These are phyloP conservation scores for Paraleonurus japonicus DNA, from an alignment of 257 asterid species.

Conservation along the genomic window DNA sequence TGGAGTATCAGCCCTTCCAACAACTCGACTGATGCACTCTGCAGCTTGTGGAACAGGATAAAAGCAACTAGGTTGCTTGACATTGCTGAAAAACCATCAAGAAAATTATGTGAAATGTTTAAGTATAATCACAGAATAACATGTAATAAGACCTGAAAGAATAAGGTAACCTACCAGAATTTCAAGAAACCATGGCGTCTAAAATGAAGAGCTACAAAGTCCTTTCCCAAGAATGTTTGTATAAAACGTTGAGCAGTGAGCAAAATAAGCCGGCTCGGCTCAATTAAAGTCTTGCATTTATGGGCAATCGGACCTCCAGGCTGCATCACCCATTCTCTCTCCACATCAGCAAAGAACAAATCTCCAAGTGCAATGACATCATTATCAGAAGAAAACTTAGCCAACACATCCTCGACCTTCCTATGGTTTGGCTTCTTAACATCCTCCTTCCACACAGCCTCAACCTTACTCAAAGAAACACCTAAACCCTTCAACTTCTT, in stretches of 20 bases:
- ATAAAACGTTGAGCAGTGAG: slow-evolving; percentile 94
- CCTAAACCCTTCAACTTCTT: slow-evolving; percentile 85
- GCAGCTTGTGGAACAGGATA: slow-evolving; percentile 97
- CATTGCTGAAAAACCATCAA: slow-evolving; percentile 62
- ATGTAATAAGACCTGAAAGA: slow-evolving; percentile 10
- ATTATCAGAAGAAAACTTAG: slow-evolving; percentile 59
- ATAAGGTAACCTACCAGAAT: slow-evolving; percentile 62
- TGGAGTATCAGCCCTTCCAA: slow-evolving; percentile 66
- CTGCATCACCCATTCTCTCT: slow-evolving; percentile 88
- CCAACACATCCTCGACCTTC: slow-evolving; percentile 60
- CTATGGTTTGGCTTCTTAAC: slow-evolving; percentile 71
- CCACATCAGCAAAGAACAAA: slow-evolving; percentile 92
- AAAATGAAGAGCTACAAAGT: slow-evolving; percentile 87
- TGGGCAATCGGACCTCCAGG: slow-evolving; percentile 94
- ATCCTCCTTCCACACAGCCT: slow-evolving; percentile 86
- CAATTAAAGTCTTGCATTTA: slow-evolving; percentile 76
- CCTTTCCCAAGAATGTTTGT: slow-evolving; percentile 90
- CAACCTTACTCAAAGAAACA: slow-evolving; percentile 64
- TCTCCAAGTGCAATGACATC: slow-evolving; percentile 94
- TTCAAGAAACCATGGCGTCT: slow-evolving; percentile 98
- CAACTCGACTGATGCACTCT: slow-evolving; percentile 81
- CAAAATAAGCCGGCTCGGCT: slow-evolving; percentile 86
- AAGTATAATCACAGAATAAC: slow-evolving; percentile 21
- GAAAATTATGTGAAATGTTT: not conserved
- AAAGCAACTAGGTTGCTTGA: slow-evolving; percentile 83